Percentiles rank a stretch among this genome's conserved stretches.
phyloP scores from a whole-genome alignment of 2,329 filamentous ascomycete species.

The Uncinocarpus reesii region DNA sequence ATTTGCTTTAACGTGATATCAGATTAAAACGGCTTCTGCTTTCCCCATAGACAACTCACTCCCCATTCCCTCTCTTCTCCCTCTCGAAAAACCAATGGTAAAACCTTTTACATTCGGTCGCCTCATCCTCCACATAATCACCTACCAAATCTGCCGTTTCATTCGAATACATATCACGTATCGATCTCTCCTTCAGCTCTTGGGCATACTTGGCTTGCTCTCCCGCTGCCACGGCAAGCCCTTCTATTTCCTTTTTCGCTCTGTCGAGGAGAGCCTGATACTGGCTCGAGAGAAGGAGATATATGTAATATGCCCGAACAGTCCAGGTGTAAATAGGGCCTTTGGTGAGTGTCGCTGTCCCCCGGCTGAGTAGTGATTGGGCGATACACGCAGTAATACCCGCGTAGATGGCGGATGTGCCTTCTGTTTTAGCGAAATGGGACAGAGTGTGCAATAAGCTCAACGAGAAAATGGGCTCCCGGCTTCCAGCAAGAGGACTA shows the following conservation, averaged over 20 bases:
- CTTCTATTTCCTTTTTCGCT: slow-evolving; percentile 33
- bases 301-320: slow-evolving; percentile 59
- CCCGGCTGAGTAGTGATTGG: slow-evolving; percentile 77
- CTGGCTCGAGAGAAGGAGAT: slow-evolving; percentile 43
- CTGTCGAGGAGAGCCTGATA: slow-evolving; percentile 18
- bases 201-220: slow-evolving; percentile 22
- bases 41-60: too few species aligned
- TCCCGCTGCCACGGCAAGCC: slow-evolving; percentile 33
- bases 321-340: slow-evolving; percentile 63
- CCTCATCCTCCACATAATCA: slow-evolving; percentile 39
- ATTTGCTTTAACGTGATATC: too few species aligned
- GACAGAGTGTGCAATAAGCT: not conserved
- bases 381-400: slow-evolving; percentile 66
- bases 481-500: slow-evolving; percentile 18
- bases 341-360: slow-evolving; percentile 79
- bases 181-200: slow-evolving; percentile 25
- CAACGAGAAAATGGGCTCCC: not conserved
- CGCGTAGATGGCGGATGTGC: slow-evolving; percentile 50
- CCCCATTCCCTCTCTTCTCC: slow-evolving; percentile 23
- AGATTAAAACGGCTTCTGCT: too few species aligned
- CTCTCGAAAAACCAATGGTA: slow-evolving; percentile 37
- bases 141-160: slow-evolving; percentile 38
- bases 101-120: slow-evolving; percentile 25
- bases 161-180: slow-evolving; percentile 20
- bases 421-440: not conserved